Conservation (phyloP, 2,329 filamentous ascomycete genomes). For the Aspergillus brasiliensis region DNA sequence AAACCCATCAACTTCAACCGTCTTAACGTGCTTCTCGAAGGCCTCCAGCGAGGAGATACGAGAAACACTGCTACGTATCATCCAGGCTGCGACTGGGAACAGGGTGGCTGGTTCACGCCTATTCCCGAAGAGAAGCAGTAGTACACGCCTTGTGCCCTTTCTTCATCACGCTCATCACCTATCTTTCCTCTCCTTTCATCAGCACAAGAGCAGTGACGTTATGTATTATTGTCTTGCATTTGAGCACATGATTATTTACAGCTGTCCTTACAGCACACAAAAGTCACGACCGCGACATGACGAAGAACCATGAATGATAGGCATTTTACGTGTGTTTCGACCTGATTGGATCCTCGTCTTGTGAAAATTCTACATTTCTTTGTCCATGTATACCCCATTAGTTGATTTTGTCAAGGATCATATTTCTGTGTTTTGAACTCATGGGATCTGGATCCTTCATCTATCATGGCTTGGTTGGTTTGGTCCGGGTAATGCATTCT, state of each 20-base stretch:
- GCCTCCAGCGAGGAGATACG: slow-evolving; percentile 64
- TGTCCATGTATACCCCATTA: slow-evolving; percentile 5
- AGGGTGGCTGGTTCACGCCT: slow-evolving; percentile 75
- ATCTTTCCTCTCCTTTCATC: too few species aligned
- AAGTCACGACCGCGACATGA: not conserved
- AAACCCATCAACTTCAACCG: slow-evolving; percentile 85
- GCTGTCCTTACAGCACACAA: not conserved
- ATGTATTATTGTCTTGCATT: not conserved
- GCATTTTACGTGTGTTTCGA: not conserved
- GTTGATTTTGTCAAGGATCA: not conserved
- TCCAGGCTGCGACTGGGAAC: slow-evolving; percentile 71
- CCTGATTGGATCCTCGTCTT: not conserved
- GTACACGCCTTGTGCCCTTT: not conserved
- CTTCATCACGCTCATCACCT: not conserved
- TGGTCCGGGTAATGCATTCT: not conserved
- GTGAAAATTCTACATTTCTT: not conserved
- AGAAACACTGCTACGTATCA: slow-evolving; percentile 68
- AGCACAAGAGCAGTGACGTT: not conserved
- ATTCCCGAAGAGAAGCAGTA: not conserved
- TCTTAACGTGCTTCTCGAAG: slow-evolving; percentile 67
- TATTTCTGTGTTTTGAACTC: not conserved
- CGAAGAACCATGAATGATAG: not conserved
- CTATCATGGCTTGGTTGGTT: not conserved
- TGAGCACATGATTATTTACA: not conserved
- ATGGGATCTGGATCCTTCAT: not conserved